Evolutionary conservation across 305 asterid genomes (phyloP), one percentile per base, ranked within the genome.

Genomic region (Fraxinus velutina): DNA sequence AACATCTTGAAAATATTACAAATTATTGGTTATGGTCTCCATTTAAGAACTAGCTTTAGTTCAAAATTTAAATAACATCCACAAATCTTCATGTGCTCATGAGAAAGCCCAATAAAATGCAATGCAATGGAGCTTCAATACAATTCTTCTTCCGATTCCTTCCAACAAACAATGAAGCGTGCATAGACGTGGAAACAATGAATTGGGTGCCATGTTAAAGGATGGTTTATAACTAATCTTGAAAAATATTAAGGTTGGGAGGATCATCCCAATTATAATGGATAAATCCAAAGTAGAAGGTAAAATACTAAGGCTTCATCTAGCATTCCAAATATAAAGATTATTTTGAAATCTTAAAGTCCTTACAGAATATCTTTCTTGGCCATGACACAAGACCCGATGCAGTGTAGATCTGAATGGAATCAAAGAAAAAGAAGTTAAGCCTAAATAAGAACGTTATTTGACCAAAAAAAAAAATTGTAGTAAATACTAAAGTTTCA

Each of bases 291-390:
- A 76, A 44, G 29, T 62, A 62, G 33, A 62, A 66, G 32, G 6
- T 4, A 15, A 66, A 12, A 55, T 19, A 30, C 17, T 36, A 32
- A 3, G 6, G 29, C 60, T 76, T 57, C 3, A 17, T 77, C 5
- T 22, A 17, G 17, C 64, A 42, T 21, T 70, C 33, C 12, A 44
- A n/a, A 7, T 30, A 24, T 19, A 57, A 17, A 78, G 60, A 44
- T 2, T 36, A 33, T 22, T 29, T 64, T 12, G 9, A 73, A n/a
- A 77, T 73, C 75, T 75, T 60, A 21, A 83, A 78, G 10, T 36
- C 75, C 96, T 85, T 91, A 92, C 98, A 13, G 98, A 94, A 78
- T 88, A 91, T 93, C 98, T 89, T 79, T 94, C 97, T 84, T 87
- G 91, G 73, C 95, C 94, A 75, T 88, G 89, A 34, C 91, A 86